Conservation (phyloP, 2,329 filamentous ascomycete genomes). For the Fusarium ramigenum region DNA sequence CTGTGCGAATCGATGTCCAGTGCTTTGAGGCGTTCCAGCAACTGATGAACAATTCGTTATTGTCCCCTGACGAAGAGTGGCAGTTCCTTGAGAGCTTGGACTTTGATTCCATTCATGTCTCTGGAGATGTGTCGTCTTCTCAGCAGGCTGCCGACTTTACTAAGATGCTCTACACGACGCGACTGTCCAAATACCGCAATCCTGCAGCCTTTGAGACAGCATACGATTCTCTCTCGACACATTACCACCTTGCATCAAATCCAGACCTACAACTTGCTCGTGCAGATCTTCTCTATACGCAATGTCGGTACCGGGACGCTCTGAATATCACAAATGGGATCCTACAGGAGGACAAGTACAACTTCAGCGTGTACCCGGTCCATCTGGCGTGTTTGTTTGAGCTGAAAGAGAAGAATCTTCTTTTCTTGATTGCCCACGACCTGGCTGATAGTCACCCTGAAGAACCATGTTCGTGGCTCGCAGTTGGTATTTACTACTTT, state of each 20-base stretch:
- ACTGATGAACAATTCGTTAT: slow-evolving; percentile 94
- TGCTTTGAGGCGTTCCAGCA: slow-evolving; percentile 99
- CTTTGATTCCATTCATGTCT: slow-evolving; percentile 82
- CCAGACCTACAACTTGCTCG: slow-evolving; percentile 90
- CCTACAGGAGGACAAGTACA: slow-evolving; percentile 84
- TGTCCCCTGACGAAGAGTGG: slow-evolving; percentile 90
- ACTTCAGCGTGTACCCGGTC: slow-evolving; percentile 87
- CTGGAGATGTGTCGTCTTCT: slow-evolving; percentile 71
- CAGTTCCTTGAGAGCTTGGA: slow-evolving; percentile 87
- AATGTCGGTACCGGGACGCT: slow-evolving; percentile 91
- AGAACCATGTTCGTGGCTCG: slow-evolving; percentile 91
- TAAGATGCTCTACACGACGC: slow-evolving; percentile 94
- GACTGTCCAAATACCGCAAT: slow-evolving; percentile 93
- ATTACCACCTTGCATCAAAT: slow-evolving; percentile 88
- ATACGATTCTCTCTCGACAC: slow-evolving; percentile 89
- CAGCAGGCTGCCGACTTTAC: slow-evolving; percentile 94
- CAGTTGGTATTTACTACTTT: slow-evolving; percentile 95
- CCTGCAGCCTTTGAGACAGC: slow-evolving; percentile 84
- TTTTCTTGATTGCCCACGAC: slow-evolving; percentile 93
- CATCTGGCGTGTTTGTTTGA: slow-evolving; percentile 93
- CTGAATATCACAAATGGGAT: slow-evolving; percentile 85
- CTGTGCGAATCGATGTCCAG: slow-evolving; percentile 94
- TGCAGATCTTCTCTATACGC: slow-evolving; percentile 91
- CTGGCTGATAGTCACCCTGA: slow-evolving; percentile 91
- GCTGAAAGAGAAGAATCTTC: slow-evolving; percentile 83